phyloP scores from a whole-genome alignment of 2,329 filamentous ascomycete genomes.

The Ceratocystis papillata region DNA sequence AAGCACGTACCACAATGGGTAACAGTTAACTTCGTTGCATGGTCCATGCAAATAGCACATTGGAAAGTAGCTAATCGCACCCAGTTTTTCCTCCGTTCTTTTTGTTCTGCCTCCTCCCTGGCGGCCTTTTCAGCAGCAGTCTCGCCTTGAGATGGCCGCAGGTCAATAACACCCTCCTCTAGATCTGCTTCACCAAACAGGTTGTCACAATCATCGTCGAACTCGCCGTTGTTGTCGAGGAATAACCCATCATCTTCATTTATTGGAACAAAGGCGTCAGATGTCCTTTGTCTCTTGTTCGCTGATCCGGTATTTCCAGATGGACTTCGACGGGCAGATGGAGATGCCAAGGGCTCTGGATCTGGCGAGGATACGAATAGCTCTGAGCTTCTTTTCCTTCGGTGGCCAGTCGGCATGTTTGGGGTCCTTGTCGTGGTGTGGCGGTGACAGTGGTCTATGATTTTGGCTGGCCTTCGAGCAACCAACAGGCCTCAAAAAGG shows the following conservation, averaged over 20 bases:
- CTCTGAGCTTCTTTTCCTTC: conserved; percentile 13
- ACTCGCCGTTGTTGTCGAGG: conserved; percentile 5
- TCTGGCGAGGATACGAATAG: conserved; percentile 6
- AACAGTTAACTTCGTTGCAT: conserved; percentile 46
- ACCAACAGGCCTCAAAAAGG: not conserved
- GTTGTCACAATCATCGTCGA: conserved; percentile 10
- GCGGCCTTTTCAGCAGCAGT: conserved; percentile 15
- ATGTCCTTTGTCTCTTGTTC: conserved; percentile 1
- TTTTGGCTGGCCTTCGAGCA: no score
- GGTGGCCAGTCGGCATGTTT: conserved; percentile 4
- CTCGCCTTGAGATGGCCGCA: conserved; percentile 12
- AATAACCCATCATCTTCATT: not conserved
- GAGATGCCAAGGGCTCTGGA: not conserved
- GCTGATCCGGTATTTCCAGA: not conserved
- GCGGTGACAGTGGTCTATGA: no score
- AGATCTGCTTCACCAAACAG: not conserved
- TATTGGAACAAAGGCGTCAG: not conserved
- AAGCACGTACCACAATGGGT: conserved; percentile 52
- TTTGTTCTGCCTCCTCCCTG: conserved; percentile 29
- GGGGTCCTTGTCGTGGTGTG: not conserved
- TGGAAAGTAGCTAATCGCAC: conserved; percentile 48
- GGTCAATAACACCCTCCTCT: conserved; percentile 7
- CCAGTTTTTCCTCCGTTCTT: conserved; percentile 37
- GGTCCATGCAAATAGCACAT: conserved; percentile 59
- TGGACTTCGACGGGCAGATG: not conserved